These are phyloP conservation scores for Verticillium dahliae DNA, from an alignment of 2,329 filamentous ascomycete genomes.

Conservation along the genomic window DNA sequence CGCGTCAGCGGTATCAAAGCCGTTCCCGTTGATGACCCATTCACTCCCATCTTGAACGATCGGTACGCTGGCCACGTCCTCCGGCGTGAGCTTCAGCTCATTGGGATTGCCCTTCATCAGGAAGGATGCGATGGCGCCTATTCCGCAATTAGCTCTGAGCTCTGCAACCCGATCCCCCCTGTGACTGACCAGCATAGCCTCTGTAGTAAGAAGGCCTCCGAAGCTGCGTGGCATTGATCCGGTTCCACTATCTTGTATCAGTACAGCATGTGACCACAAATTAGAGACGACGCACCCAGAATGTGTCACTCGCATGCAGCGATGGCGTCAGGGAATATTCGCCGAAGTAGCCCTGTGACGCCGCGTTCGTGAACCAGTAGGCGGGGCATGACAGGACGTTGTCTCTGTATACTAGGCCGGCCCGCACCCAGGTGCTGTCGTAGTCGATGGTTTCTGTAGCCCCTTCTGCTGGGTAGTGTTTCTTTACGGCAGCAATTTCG, in stretches of 20 bases:
- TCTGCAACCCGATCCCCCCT: too few relatives aligned
- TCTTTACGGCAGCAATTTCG: conserved; percentile 31
- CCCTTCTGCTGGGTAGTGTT: conserved; percentile 40
- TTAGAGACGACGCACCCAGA: conserved; percentile 34
- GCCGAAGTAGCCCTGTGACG: conserved; percentile 41
- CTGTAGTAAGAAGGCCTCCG: conserved; percentile 44
- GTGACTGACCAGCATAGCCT: too few relatives aligned
- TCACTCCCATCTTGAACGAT: too few relatives aligned
- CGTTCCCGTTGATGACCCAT: too few relatives aligned
- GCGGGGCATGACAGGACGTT: conserved; percentile 52
- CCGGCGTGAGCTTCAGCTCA: too few relatives aligned
- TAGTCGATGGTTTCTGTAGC: conserved; percentile 41
- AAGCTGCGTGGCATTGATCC: conserved; percentile 43
- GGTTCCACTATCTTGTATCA: conserved; percentile 42
- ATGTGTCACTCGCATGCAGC: conserved; percentile 50
- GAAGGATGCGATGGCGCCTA: too few relatives aligned
- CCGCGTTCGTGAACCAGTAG: conserved; percentile 45
- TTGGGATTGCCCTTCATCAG: too few relatives aligned
- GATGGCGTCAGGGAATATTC: conserved; percentile 56
- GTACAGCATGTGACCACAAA: background rate
- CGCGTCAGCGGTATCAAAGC: too few relatives aligned
- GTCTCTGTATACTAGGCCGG: conserved; percentile 52
- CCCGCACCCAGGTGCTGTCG: conserved; percentile 42
- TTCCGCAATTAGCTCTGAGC: too few relatives aligned
- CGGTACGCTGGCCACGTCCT: too few relatives aligned